Evolutionary conservation across 2,329 filamentous ascomycete genomes (phyloP).

Genomic region (Aureobasidium sp.): DNA sequence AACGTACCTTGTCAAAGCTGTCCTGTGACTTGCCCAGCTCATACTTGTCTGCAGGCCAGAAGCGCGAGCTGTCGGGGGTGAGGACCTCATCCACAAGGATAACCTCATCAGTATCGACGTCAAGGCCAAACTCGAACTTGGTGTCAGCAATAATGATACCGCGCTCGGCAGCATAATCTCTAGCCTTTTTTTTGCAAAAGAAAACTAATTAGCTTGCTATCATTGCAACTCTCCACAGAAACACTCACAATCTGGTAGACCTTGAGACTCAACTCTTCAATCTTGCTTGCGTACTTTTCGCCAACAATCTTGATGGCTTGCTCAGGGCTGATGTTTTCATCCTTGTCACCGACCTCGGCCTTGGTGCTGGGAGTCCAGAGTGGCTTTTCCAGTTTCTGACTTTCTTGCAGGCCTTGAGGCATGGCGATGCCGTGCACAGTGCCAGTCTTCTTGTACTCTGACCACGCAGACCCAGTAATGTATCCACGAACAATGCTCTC

Average conservation of each 20-base stretch:
- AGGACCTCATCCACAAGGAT: slow-evolving; percentile 78
- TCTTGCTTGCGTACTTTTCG: slow-evolving; percentile 52
- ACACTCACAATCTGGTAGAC: slow-evolving; percentile 50
- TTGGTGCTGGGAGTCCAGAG: slow-evolving; percentile 81
- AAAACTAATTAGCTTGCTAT: not conserved
- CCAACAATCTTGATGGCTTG: slow-evolving; percentile 56
- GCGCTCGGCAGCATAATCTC: slow-evolving; percentile 54
- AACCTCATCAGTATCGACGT: slow-evolving; percentile 54
- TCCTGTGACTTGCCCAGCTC: slow-evolving; percentile 65
- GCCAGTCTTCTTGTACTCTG: slow-evolving; percentile 63
- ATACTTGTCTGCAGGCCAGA: slow-evolving; percentile 73
- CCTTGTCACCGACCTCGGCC: slow-evolving; percentile 67
- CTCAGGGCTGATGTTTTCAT: slow-evolving; percentile 77
- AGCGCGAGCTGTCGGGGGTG: slow-evolving; percentile 67
- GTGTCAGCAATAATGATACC: slow-evolving; percentile 73
- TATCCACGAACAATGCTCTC: slow-evolving; percentile 86
- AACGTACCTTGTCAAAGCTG: slow-evolving; percentile 67
- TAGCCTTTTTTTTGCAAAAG: slow-evolving; percentile 34
- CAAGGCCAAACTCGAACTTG: slow-evolving; percentile 67
- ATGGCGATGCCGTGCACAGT: slow-evolving; percentile 73
- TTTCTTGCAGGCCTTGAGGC: slow-evolving; percentile 60
- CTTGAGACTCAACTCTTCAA: slow-evolving; percentile 56
- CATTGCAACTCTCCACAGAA: not conserved
- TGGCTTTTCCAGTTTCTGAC: slow-evolving; percentile 58
- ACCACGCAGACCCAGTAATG: slow-evolving; percentile 78